Percentiles rank a stretch among this genome's conserved stretches.
These are phyloP conservation scores for Apiosordaria backusii DNA, from an alignment of 495 filamentous ascomycete genomes.

Conservation along the genomic window DNA sequence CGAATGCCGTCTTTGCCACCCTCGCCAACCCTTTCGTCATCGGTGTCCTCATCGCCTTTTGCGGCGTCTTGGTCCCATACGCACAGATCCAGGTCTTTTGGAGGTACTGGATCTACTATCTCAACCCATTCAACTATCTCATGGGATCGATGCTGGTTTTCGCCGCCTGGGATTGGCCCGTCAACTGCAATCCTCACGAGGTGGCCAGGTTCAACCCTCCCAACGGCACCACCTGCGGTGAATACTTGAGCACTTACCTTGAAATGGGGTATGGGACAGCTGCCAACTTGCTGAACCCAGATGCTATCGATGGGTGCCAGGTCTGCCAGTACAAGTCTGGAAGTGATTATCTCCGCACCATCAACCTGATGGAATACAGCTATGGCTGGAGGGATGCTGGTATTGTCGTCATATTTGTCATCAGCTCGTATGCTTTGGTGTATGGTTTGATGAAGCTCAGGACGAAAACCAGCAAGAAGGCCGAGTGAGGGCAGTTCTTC, in stretches of 20 bases:
- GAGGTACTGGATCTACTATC: slow-evolving; percentile 47
- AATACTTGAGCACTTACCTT: slow-evolving; percentile 29
- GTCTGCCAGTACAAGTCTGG: slow-evolving; percentile 60
- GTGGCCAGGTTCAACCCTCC: slow-evolving; percentile 26
- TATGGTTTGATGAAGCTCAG: slow-evolving; percentile 33
- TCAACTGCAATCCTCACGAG: slow-evolving; percentile 21
- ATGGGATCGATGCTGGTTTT: slow-evolving; percentile 40
- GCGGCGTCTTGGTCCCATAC: slow-evolving; percentile 55
- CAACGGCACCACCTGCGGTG: slow-evolving; percentile 26
- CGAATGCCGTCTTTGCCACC: slow-evolving; percentile 52
- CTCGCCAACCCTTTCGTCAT: slow-evolving; percentile 52
- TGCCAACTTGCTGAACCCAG: slow-evolving; percentile 40
- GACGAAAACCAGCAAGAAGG: slow-evolving; percentile 33
- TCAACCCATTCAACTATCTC: slow-evolving; percentile 55
- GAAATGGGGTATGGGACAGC: slow-evolving; percentile 24
- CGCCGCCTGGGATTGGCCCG: slow-evolving; percentile 19
- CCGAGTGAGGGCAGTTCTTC: slow-evolving; percentile 17
- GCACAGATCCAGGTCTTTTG: slow-evolving; percentile 49
- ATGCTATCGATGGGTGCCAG: slow-evolving; percentile 47
- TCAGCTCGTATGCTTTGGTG: slow-evolving; percentile 32
- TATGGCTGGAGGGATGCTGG: slow-evolving; percentile 63
- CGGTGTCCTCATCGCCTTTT: slow-evolving; percentile 50
- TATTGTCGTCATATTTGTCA: slow-evolving; percentile 37
- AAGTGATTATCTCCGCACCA: slow-evolving; percentile 47
- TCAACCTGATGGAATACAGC: slow-evolving; percentile 36